These are phyloP conservation scores for Quercus phellos DNA, from an alignment of 331 rosid species.

Conservation along the genomic window DNA sequence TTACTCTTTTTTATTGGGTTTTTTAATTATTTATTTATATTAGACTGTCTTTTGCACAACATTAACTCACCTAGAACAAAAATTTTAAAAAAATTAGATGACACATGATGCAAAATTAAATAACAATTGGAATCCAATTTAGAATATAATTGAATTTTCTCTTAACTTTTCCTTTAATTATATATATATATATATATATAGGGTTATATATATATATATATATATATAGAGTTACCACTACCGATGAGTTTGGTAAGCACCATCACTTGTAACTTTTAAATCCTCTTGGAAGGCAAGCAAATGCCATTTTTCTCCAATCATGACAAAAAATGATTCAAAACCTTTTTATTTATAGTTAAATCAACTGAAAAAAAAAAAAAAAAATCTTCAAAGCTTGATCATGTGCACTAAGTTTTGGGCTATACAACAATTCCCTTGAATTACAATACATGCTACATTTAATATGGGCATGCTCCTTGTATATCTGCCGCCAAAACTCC, in stretches of 20 bases:
- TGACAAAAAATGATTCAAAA: background rate
- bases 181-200: too few relatives aligned
- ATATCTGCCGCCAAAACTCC: constrained; percentile 24
- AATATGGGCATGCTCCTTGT: constrained; percentile 15
- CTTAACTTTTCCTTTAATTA: too few relatives aligned
- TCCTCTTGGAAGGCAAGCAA: background rate
- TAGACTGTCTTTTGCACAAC: too few relatives aligned
- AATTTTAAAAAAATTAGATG: too few relatives aligned
- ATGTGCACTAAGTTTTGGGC: constrained; percentile 21
- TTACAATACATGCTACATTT: constrained; percentile 24
- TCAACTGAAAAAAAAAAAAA: background rate
- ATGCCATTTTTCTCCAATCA: background rate
- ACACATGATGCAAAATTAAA: too few relatives aligned
- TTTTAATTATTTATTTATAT: too few relatives aligned
- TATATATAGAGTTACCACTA: too few relatives aligned
- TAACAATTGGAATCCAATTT: too few relatives aligned
- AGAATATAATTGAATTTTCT: too few relatives aligned
- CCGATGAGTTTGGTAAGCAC: background rate
- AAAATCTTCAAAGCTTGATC: constrained; percentile 1
- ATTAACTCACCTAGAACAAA: too few relatives aligned
- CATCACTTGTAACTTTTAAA: background rate
- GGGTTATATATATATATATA: too few relatives aligned
- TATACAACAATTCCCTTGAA: constrained; percentile 36
- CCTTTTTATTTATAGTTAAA: constrained; percentile 8
- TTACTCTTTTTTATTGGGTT: too few relatives aligned